These are phyloP conservation scores for Ophiostoma montium DNA, from an alignment of 2,329 filamentous ascomycete genomes.

Conservation along the genomic window DNA sequence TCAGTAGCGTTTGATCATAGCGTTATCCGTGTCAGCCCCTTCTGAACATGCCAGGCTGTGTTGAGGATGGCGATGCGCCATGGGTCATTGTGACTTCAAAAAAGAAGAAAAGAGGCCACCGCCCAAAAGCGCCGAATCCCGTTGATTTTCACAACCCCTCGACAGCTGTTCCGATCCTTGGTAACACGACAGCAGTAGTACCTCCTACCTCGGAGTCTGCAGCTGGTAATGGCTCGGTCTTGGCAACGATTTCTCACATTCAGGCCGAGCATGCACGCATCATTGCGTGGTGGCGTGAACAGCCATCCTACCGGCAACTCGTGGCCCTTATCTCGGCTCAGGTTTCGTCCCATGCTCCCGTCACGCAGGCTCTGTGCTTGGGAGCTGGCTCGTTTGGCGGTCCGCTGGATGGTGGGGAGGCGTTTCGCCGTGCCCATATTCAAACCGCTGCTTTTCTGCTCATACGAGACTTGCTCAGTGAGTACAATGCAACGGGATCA, in stretches of 20 bases:
- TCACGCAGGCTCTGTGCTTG: slow-evolving; percentile 35
- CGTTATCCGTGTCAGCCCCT: neutral
- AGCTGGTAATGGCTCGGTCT: neutral
- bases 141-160: neutral
- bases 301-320: slow-evolving; percentile 21
- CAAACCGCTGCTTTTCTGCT: slow-evolving; percentile 39
- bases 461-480: slow-evolving; percentile 32
- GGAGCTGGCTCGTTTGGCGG: slow-evolving; percentile 43
- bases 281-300: slow-evolving; percentile 13
- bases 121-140: neutral
- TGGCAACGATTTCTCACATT: slow-evolving; percentile 8
- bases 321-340: slow-evolving; percentile 20
- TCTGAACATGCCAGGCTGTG: neutral
- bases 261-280: slow-evolving; percentile 15
- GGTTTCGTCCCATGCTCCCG: slow-evolving; percentile 10
- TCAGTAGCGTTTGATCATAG: neutral
- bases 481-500: slow-evolving; percentile 5
- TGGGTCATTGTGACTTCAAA: slow-evolving; percentile 5
- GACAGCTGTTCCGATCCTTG: neutral
- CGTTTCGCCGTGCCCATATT: slow-evolving; percentile 31
- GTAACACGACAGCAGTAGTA: neutral
- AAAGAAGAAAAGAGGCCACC: neutral
- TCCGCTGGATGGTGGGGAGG: slow-evolving; percentile 30
- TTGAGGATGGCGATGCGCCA: neutral
- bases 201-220: neutral